These are phyloP conservation scores for Sporothrix pallida DNA, from an alignment of 2,329 filamentous ascomycete genomes.

Conservation along the genomic window DNA sequence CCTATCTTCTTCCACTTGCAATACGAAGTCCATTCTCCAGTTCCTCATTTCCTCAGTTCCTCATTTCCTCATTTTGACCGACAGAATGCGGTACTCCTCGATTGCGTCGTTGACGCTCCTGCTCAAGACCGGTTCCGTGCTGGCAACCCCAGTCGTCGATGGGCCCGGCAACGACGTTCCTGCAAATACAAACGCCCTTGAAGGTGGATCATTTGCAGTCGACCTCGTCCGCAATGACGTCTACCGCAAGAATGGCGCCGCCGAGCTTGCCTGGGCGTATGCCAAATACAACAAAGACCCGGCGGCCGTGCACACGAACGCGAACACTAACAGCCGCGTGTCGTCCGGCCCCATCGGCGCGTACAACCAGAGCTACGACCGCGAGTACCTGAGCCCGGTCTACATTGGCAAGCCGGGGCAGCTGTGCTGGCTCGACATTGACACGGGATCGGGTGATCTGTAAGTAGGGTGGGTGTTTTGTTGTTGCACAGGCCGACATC, in stretches of 20 bases:
- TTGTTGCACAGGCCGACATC: slow-evolving; percentile 39
- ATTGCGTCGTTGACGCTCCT: slow-evolving; percentile 25
- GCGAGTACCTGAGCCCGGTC: slow-evolving; percentile 66
- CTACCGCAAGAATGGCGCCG: slow-evolving; percentile 45
- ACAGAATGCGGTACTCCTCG: neutral
- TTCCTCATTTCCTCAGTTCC: too few species aligned
- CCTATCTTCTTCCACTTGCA: too few species aligned
- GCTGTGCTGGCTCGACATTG: slow-evolving; percentile 69
- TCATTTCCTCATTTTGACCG: too few species aligned
- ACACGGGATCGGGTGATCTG: slow-evolving; percentile 68
- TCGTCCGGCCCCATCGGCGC: slow-evolving; percentile 41
- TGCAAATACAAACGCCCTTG: neutral
- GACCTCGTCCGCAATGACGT: slow-evolving; percentile 46
- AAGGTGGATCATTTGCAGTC: slow-evolving; percentile 41
- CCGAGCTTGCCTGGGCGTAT: slow-evolving; percentile 45
- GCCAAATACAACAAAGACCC: slow-evolving; percentile 48
- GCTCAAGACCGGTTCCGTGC: neutral
- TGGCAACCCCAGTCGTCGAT: neutral
- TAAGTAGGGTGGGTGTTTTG: slow-evolving; percentile 61
- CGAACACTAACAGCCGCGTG: slow-evolving; percentile 24
- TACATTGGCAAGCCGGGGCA: slow-evolving; percentile 64
- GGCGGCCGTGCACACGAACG: slow-evolving; percentile 37
- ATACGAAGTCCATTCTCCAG: too few species aligned
- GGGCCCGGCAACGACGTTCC: too few species aligned
- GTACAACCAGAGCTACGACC: slow-evolving; percentile 50